phyloP scores from a whole-genome alignment of 106 monocot genomes.

The Apostasia shenzhenica region DNA sequence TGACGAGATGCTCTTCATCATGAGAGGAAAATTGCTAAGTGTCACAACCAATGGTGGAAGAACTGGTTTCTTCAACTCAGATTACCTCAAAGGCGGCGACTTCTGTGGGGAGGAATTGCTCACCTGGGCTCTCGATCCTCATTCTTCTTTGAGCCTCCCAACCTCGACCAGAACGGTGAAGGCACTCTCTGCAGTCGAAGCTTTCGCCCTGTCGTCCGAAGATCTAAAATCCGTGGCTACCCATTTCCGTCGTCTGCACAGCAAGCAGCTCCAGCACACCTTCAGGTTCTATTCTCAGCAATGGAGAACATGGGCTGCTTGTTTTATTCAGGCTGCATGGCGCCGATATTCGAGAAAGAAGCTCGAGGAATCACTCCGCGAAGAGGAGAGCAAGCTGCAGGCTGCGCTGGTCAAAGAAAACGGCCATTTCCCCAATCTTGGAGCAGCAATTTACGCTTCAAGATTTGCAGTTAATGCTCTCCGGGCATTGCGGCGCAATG shows the following conservation, averaged over 20 bases:
- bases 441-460: constrained; percentile 45
- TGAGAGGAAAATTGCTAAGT: constrained; percentile 34
- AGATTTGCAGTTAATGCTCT: constrained; percentile 38
- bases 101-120: constrained; percentile 54
- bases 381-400: constrained; percentile 35
- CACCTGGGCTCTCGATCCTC: constrained; percentile 48
- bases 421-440: constrained; percentile 29
- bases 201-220: constrained; percentile 38
- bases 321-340: constrained; percentile 54
- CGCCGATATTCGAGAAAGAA: constrained; percentile 43
- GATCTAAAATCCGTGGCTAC: constrained; percentile 47
- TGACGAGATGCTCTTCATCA: constrained; percentile 50
- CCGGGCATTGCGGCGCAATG: constrained; percentile 19
- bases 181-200: constrained; percentile 36
- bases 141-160: constrained; percentile 26
- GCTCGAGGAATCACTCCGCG: constrained; percentile 32
- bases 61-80: constrained; percentile 45
- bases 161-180: constrained; percentile 42
- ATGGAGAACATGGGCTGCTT: constrained; percentile 58
- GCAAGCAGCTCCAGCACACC: constrained; percentile 35
- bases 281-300: constrained; percentile 47
- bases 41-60: constrained; percentile 44
- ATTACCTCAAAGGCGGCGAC: constrained; percentile 30
- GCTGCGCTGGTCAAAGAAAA: constrained; percentile 25
- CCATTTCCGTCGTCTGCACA: constrained; percentile 43